These are phyloP conservation scores for Tulasnella sp. DNA, from an alignment of 768 basidiomycete genomes.

Conservation along the genomic window DNA sequence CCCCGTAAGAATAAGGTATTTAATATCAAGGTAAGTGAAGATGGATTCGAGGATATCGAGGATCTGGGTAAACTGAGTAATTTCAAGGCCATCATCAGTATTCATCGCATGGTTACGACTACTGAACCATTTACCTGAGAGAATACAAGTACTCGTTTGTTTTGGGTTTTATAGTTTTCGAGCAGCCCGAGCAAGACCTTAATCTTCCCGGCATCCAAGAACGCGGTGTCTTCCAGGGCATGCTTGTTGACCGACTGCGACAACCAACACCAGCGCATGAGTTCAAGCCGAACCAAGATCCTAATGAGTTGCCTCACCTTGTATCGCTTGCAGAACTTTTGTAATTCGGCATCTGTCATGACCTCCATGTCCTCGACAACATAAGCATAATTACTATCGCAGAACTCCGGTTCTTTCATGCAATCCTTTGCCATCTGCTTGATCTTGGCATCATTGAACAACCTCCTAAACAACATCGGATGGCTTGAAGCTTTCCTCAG, in stretches of 20 bases:
- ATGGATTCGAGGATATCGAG: constrained; percentile 84
- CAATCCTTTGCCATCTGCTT: constrained; percentile 65
- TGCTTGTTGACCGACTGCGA: constrained; percentile 46
- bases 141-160: constrained; percentile 81
- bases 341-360: constrained; percentile 96
- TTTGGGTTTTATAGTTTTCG: constrained; percentile 47
- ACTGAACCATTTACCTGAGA: constrained; percentile 55
- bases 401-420: constrained; percentile 85
- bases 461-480: constrained; percentile 86
- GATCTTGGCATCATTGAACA: constrained; percentile 66
- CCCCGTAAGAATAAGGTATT: constrained; percentile 78
- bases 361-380: constrained; percentile 95
- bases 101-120: not conserved
- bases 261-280: constrained; percentile 28
- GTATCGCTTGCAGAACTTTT: constrained; percentile 72
- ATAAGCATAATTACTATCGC: constrained; percentile 63
- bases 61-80: constrained; percentile 77
- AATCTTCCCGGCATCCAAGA: constrained; percentile 82
- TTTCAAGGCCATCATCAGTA: not conserved
- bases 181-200: constrained; percentile 59
- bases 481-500: constrained; percentile 92
- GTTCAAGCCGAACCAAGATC: not conserved
- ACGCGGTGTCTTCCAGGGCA: constrained; percentile 58
- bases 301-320: no score
- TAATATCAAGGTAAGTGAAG: constrained; percentile 54